Percentiles rank a stretch among this genome's conserved stretches.
Conservation (phyloP, 2,329 filamentous ascomycete species). For the Colletotrichum sp. region DNA sequence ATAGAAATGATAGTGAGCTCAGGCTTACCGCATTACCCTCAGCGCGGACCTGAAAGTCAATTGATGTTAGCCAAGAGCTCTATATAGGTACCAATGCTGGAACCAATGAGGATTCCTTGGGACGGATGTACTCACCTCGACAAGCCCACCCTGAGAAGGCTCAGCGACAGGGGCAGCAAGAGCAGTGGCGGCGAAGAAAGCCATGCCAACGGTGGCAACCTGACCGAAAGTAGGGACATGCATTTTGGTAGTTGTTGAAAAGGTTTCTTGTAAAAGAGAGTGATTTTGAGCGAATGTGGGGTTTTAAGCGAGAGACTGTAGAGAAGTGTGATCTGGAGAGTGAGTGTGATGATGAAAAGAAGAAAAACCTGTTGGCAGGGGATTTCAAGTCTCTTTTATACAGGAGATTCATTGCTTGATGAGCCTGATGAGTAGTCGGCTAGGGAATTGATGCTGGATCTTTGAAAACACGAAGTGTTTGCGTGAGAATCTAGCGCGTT, state of each 20-base stretch:
- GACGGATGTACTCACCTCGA: not conserved
- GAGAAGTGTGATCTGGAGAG: not conserved
- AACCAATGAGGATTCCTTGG: not conserved
- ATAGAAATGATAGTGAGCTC: too few species aligned
- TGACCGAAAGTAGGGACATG: conserved; percentile 13
- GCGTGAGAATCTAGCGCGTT: not conserved
- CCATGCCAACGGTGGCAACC: conserved; percentile 15
- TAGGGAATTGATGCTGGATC: not conserved
- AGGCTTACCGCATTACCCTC: not conserved
- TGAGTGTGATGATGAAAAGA: not conserved
- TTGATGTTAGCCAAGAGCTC: not conserved
- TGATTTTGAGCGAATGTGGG: not conserved
- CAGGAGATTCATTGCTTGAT: not conserved
- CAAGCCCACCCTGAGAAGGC: not conserved
- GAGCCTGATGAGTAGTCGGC: not conserved
- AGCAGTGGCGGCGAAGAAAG: conserved; percentile 7
- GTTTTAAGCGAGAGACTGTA: not conserved
- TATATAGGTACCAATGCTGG: not conserved
- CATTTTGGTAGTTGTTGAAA: not conserved
- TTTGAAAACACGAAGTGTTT: not conserved
- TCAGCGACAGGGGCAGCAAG: conserved; percentile 4
- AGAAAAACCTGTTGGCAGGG: not conserved
- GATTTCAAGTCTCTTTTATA: not conserved
- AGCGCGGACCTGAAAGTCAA: not conserved
- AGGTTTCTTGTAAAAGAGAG: not conserved